These are phyloP conservation scores for Pseudoneurospora amorphoporcata DNA, from an alignment of 495 filamentous ascomycete species.

Conservation along the genomic window DNA sequence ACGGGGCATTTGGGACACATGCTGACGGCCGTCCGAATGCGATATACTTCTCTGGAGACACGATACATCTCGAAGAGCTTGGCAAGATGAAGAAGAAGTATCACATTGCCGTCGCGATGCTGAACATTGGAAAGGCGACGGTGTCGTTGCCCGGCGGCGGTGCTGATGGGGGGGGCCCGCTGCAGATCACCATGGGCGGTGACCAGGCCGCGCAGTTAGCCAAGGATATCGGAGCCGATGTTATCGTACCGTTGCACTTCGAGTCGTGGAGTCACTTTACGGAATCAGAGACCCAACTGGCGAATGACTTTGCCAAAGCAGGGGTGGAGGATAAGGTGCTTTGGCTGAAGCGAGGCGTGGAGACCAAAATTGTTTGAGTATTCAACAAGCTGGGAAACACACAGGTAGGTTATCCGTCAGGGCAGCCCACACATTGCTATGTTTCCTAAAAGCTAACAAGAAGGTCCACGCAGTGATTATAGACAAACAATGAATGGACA, in stretches of 20 bases:
- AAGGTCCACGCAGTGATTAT: not conserved
- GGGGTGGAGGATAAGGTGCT: slow-evolving; percentile 45
- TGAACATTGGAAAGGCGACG: slow-evolving; percentile 29
- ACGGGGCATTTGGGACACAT: slow-evolving; percentile 26
- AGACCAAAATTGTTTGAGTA: slow-evolving; percentile 11
- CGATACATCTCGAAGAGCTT: slow-evolving; percentile 40
- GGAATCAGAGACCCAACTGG: slow-evolving; percentile 24
- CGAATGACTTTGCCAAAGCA: slow-evolving; percentile 45
- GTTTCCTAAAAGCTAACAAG: not conserved
- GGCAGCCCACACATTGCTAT: not conserved
- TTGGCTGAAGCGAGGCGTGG: slow-evolving; percentile 24
- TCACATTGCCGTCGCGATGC: slow-evolving; percentile 27
- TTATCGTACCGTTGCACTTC: slow-evolving; percentile 44
- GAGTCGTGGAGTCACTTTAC: slow-evolving; percentile 43
- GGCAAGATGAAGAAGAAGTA: slow-evolving; percentile 19
- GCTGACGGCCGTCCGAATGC: slow-evolving; percentile 35
- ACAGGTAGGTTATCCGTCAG: not conserved
- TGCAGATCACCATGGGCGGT: slow-evolving; percentile 44
- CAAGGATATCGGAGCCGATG: slow-evolving; percentile 33
- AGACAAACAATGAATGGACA: not conserved
- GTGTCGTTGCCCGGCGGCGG: slow-evolving; percentile 14
- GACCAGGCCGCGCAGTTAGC: slow-evolving; percentile 32
- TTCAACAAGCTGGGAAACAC: not conserved
- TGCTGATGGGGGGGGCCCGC: slow-evolving; percentile 9
- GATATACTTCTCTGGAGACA: slow-evolving; percentile 48